A percentile compares a stretch with the other conserved stretches of the same genome.
These are phyloP conservation scores for Thecaphora frezii DNA, from an alignment of 1,284 basidiomycete genomes.

Conservation along the genomic window DNA sequence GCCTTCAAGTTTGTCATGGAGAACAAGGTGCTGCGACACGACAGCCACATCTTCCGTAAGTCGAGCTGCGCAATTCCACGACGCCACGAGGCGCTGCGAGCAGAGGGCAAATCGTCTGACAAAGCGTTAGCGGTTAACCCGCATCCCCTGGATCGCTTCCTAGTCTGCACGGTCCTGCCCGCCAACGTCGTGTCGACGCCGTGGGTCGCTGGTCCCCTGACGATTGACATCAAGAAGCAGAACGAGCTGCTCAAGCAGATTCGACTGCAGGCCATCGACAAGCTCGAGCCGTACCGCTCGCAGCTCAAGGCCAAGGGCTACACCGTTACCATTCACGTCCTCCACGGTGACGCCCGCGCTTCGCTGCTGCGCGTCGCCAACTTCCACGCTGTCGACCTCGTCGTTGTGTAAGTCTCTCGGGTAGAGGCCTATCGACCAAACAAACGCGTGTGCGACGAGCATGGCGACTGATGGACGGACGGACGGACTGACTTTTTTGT, in stretches of 20 bases:
- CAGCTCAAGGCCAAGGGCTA: slow-evolving; percentile 46
- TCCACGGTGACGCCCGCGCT: slow-evolving; percentile 51
- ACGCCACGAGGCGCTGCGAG: too few relatives aligned
- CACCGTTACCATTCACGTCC: slow-evolving; percentile 52
- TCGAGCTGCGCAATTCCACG: too few relatives aligned
- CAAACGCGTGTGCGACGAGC: slow-evolving; percentile 5
- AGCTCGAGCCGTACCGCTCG: slow-evolving; percentile 49
- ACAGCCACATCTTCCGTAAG: slow-evolving; percentile 46
- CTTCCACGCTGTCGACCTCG: slow-evolving; percentile 48
- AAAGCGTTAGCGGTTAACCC: too few relatives aligned
- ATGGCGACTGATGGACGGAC: neutral
- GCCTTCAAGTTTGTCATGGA: slow-evolving; percentile 49
- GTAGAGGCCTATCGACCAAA: slow-evolving; percentile 6
- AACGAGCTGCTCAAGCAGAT: slow-evolving; percentile 52
- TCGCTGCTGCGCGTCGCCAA: slow-evolving; percentile 42
- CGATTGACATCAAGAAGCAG: slow-evolving; percentile 53
- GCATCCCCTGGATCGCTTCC: too few relatives aligned
- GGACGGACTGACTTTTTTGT: neutral
- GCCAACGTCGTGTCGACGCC: slow-evolving; percentile 50
- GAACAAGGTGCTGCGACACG: slow-evolving; percentile 34
- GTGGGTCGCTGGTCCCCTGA: slow-evolving; percentile 52
- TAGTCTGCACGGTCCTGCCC: slow-evolving; percentile 48
- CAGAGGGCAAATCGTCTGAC: too few relatives aligned
- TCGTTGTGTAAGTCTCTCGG: slow-evolving; percentile 21
- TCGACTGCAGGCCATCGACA: slow-evolving; percentile 46